Percentiles rank a stretch among this genome's conserved stretches.
Evolutionary conservation across 805 yeast genomes (phyloP).

Genomic region (Candida insectorum): DNA sequence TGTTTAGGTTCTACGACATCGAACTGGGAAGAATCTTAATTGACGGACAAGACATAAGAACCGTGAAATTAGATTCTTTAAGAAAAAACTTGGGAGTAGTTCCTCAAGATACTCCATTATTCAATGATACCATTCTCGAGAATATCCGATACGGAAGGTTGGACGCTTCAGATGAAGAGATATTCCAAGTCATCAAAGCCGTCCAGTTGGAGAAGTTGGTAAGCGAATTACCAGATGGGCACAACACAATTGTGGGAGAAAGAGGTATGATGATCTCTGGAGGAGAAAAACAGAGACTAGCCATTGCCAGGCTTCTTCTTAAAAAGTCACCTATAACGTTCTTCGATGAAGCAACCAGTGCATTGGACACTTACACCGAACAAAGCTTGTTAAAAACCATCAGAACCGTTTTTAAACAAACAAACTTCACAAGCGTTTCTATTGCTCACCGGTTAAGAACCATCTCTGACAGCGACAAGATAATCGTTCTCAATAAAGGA

Average conservation of each 20-base stretch:
- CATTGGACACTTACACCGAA: conserved; percentile 95
- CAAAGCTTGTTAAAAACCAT: conserved; percentile 77
- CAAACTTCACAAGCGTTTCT: conserved; percentile 72
- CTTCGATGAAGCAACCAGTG: conserved; percentile 96
- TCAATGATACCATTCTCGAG: conserved; percentile 85
- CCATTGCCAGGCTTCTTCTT: conserved; percentile 85
- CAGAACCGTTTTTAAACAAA: conserved; percentile 54
- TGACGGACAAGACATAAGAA: conserved; percentile 84
- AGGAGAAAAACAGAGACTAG: conserved; percentile 96
- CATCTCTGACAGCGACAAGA: conserved; percentile 90
- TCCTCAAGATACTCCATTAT: conserved; percentile 96
- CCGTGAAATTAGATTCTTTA: conserved; percentile 70
- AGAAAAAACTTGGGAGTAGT: conserved; percentile 83
- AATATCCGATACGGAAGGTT: conserved; percentile 85
- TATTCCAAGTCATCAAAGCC: conserved; percentile 55
- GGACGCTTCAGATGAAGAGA: conserved; percentile 69
- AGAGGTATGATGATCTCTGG: conserved; percentile 99
- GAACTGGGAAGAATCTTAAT: conserved; percentile 70
- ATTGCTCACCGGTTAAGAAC: conserved; percentile 94
- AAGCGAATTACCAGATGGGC: conserved; percentile 75
- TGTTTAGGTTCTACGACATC: conserved; percentile 89
- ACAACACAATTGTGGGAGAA: conserved; percentile 88
- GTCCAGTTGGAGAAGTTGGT: conserved; percentile 70
- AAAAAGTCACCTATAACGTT: conserved; percentile 87
- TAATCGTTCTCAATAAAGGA: conserved; percentile 81